phyloP scores from a whole-genome alignment of 352 stramenopile species.

The Phytophthora megakarya region DNA sequence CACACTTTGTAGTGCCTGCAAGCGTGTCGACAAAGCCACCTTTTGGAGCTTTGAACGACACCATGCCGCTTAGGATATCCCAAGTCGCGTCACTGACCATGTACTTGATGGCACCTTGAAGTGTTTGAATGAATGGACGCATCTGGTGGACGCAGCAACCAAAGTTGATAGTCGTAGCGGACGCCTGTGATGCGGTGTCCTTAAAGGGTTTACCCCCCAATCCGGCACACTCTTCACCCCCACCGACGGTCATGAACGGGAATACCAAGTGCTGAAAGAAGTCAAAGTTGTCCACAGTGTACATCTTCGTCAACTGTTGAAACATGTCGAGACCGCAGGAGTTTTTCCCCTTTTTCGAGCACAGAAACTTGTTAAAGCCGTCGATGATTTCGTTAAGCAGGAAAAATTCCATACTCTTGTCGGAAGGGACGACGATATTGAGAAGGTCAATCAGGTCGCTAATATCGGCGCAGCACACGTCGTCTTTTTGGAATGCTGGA shows the following conservation, averaged over 20 bases:
- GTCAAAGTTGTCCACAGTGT: constrained; percentile 46
- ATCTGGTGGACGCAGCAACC: constrained; percentile 52
- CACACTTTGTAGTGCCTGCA: constrained; percentile 35
- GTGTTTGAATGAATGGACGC: constrained; percentile 51
- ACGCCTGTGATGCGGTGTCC: constrained; percentile 38
- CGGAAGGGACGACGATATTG: constrained; percentile 48
- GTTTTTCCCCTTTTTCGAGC: constrained; percentile 41
- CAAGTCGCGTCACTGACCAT: constrained; percentile 36
- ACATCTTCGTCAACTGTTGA: constrained; percentile 47
- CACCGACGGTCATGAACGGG: constrained; percentile 48
- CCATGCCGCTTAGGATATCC: constrained; percentile 54
- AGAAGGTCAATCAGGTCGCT: constrained; percentile 59
- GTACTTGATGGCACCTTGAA: constrained; percentile 43
- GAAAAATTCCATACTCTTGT: constrained; percentile 44
- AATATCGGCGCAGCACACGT: constrained; percentile 51
- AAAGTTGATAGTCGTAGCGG: constrained; percentile 48
- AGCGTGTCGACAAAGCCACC: constrained; percentile 49
- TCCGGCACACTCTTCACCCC: constrained; percentile 43
- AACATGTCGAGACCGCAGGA: constrained; percentile 54
- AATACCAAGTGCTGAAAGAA: constrained; percentile 56
- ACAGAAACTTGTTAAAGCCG: constrained; percentile 56
- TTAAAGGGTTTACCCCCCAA: constrained; percentile 45
- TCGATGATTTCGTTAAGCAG: constrained; percentile 58
- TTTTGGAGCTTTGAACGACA: constrained; percentile 38
- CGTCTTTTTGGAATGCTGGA: constrained; percentile 40